These are phyloP conservation scores for Fraxinus ornus DNA, from an alignment of 305 asterid genomes.

Conservation along the genomic window DNA sequence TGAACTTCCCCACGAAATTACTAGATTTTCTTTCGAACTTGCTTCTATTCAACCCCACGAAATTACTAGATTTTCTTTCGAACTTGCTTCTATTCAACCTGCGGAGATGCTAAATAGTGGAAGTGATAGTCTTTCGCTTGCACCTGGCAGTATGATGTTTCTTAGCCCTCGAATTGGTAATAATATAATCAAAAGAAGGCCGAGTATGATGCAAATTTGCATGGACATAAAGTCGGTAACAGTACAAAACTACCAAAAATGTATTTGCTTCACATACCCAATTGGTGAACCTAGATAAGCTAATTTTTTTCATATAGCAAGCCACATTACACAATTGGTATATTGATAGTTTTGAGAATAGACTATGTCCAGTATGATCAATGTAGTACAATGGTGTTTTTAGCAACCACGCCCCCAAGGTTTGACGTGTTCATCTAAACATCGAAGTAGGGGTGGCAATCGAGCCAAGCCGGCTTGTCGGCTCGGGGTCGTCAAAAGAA, in stretches of 20 bases:
- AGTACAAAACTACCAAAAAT: background rate
- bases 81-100: no score
- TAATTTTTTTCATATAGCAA: conserved; percentile 38
- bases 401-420: no score
- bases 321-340: conserved; percentile 44
- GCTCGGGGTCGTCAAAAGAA: no score
- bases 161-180: conserved; percentile 54
- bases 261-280: conserved; percentile 37
- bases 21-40: background rate
- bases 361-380: no score
- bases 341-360: no score
- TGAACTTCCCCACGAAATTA: background rate
- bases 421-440: no score
- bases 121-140: conserved; percentile 38
- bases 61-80: no score
- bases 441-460: no score
- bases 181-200: conserved; percentile 38
- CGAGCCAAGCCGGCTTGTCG: no score
- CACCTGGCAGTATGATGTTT: conserved; percentile 22
- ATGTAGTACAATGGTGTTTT: no score
- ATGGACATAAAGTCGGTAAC: background rate
- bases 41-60: background rate
- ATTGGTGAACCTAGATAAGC: conserved; percentile 47
- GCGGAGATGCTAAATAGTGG: conserved; percentile 23
- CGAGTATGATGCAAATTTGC: conserved; percentile 51